These are phyloP conservation scores for Boletus reticulatus DNA, from an alignment of 768 basidiomycete genomes.

Conservation along the genomic window DNA sequence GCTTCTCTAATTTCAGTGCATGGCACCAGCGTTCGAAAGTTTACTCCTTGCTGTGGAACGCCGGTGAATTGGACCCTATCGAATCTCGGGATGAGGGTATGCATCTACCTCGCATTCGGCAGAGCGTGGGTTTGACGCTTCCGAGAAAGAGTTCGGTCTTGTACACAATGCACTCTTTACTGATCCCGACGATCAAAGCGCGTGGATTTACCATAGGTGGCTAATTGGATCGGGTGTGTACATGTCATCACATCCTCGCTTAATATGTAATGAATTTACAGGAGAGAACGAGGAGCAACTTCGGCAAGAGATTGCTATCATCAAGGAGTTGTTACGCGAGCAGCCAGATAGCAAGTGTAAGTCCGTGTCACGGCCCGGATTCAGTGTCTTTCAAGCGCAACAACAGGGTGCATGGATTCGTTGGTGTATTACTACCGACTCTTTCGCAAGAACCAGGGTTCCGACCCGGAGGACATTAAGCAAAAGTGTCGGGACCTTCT, in stretches of 20 bases:
- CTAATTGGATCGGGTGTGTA: conserved; percentile 73
- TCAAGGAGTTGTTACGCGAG: conserved; percentile 81
- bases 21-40: conserved; percentile 97
- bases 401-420: conserved; percentile 90
- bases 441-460: conserved; percentile 49
- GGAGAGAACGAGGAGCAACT: conserved; percentile 61
- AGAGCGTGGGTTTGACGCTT: not conserved
- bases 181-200: conserved; percentile 93
- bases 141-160: conserved; percentile 77
- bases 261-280: conserved; percentile 24
- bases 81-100: conserved; percentile 70
- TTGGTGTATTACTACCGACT: conserved; percentile 79
- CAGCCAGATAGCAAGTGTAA: conserved; percentile 93
- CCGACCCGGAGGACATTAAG: conserved; percentile 37
- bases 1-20: conserved; percentile 97
- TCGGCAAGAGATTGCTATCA: conserved; percentile 70
- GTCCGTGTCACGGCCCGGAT: conserved; percentile 19
- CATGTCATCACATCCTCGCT: not conserved
- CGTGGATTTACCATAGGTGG: conserved; percentile 99
- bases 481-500: conserved; percentile 53
- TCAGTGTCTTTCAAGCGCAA: not conserved
- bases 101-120: conserved; percentile 10
- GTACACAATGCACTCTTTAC: conserved; percentile 95
- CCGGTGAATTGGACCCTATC: conserved; percentile 47
- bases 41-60: conserved; percentile 61